These are phyloP conservation scores for Eucalyptus tenuipes DNA, from an alignment of 345 rosid species.

Conservation along the genomic window DNA sequence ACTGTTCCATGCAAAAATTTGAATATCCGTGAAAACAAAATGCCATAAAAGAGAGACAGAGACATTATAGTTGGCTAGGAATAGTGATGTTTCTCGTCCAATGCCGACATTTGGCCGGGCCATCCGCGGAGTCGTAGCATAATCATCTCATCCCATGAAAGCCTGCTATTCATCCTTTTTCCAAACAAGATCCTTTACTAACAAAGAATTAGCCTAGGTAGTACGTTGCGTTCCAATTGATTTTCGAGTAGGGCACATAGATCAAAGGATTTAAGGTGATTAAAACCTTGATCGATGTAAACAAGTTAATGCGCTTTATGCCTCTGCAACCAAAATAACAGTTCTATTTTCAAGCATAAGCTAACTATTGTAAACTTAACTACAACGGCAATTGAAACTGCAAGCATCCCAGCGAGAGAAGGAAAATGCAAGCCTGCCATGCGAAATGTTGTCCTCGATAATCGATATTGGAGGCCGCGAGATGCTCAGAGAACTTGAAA, in stretches of 20 bases:
- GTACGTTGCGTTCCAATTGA: background rate
- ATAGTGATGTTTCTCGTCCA: background rate
- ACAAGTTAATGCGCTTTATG: background rate
- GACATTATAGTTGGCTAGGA: background rate
- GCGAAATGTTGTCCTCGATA: background rate
- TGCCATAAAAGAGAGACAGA: background rate
- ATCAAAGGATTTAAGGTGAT: background rate
- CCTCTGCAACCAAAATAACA: background rate
- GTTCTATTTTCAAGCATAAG: background rate
- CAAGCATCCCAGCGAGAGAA: background rate
- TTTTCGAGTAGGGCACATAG: background rate
- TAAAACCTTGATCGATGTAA: background rate
- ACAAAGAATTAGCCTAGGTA: background rate
- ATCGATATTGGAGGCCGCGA: background rate
- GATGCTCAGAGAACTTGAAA: background rate
- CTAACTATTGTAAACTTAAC: background rate
- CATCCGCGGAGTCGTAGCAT: background rate
- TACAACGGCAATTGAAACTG: background rate
- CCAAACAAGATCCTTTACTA: background rate
- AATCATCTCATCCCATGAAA: background rate
- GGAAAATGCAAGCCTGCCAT: background rate
- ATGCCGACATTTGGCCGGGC: background rate
- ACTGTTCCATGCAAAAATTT: background rate
- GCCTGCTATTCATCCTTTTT: background rate
- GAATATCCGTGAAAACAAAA: background rate